phyloP scores from a whole-genome alignment of 768 basidiomycete genomes.

The Pholiota conissans region DNA sequence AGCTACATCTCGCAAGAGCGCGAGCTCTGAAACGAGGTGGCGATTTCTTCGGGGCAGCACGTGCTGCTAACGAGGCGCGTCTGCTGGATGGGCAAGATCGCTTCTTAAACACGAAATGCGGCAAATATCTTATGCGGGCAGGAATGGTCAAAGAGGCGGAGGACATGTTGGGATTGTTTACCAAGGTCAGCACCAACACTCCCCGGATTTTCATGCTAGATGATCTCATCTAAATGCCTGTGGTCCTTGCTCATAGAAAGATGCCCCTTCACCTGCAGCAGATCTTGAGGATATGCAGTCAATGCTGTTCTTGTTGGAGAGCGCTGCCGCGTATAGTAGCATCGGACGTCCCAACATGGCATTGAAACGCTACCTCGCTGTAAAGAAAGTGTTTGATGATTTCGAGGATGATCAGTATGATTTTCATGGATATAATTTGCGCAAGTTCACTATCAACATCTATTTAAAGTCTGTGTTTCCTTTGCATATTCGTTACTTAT shows the following conservation, averaged over 20 bases:
- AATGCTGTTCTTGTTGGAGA: conserved; percentile 80
- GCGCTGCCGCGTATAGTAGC: conserved; percentile 69
- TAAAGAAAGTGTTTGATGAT: conserved; percentile 83
- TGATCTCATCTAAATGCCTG: not conserved
- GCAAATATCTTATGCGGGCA: conserved; percentile 86
- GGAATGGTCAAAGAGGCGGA: conserved; percentile 79
- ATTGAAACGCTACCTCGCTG: conserved; percentile 78
- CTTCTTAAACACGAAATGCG: conserved; percentile 91
- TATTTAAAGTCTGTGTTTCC: conserved; percentile 73
- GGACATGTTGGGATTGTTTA: conserved; percentile 80
- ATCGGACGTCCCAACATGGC: conserved; percentile 72
- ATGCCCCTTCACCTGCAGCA: conserved; percentile 64
- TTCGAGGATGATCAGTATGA: conserved; percentile 97
- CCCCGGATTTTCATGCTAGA: not conserved
- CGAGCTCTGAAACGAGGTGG: conserved; percentile 86
- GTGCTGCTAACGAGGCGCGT: conserved; percentile 77
- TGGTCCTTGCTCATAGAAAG: conserved; percentile 77
- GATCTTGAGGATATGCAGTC: conserved; percentile 98
- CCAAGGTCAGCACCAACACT: conserved; percentile 59
- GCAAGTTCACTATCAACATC: conserved; percentile 84
- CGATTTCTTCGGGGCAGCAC: conserved; percentile 73
- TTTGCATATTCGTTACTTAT: not conserved
- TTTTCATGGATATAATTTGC: conserved; percentile 93
- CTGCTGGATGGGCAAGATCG: conserved; percentile 91
- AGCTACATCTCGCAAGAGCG: conserved; percentile 80